Conservation (phyloP, 2,329 filamentous ascomycete species). For the Stachybotrys echinatus region DNA sequence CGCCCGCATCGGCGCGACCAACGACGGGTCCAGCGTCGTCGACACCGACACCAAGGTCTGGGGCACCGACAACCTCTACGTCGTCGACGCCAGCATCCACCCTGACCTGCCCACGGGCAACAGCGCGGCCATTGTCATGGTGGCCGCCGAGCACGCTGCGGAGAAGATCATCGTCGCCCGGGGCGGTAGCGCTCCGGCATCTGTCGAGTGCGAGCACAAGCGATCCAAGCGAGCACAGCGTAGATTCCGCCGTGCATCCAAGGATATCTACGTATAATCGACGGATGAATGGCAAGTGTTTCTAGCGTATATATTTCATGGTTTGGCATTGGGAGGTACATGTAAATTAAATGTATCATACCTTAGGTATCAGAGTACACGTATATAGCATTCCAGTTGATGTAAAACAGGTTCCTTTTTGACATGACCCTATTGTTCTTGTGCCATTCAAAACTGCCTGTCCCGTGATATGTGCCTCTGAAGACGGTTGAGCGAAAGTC, state of each 20-base stretch:
- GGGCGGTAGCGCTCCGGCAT: background rate
- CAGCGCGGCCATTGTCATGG: constrained; percentile 17
- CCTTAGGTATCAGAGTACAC: no score
- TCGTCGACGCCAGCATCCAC: constrained; percentile 24
- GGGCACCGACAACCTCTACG: constrained; percentile 22
- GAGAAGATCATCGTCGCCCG: constrained; percentile 11
- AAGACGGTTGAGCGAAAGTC: no score
- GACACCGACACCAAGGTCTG: constrained; percentile 24
- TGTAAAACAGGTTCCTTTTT: no score
- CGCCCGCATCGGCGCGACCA: constrained; percentile 20
- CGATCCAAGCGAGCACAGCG: background rate
- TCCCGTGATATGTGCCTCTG: no score
- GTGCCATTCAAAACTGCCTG: no score
- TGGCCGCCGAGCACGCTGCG: constrained; percentile 17
- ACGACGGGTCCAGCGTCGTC: constrained; percentile 25
- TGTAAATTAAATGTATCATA: no score
- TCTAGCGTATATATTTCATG: no score
- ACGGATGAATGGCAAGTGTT: no score
- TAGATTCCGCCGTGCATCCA: background rate
- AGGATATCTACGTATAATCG: background rate
- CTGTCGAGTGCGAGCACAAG: background rate
- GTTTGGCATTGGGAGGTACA: no score
- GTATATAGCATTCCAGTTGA: no score
- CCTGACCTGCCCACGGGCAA: constrained; percentile 22
- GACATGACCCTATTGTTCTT: no score